Conservation (phyloP, 768 basidiomycete genomes). For the Russula griseocarnosa region DNA sequence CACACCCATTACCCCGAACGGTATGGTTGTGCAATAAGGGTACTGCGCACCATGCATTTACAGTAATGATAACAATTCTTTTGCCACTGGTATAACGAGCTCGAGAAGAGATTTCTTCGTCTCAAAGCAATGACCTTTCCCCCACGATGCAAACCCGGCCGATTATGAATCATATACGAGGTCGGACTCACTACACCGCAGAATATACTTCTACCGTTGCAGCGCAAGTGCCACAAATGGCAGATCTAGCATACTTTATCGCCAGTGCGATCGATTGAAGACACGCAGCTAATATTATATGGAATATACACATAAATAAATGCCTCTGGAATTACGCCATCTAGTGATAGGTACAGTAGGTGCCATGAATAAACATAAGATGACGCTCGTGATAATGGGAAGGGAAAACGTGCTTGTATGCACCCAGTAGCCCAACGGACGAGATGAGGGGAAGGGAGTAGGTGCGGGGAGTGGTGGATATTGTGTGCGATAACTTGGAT, state of each 20-base stretch:
- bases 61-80: too few species aligned
- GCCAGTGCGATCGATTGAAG: not conserved
- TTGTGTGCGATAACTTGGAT: slow-evolving; percentile 14
- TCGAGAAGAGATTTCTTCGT: not conserved
- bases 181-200: not conserved
- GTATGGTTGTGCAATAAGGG: not conserved
- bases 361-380: slow-evolving; percentile 26
- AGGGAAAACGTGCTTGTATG: not conserved
- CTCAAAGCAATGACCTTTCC: slow-evolving; percentile 12
- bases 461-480: not conserved
- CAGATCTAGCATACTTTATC: not conserved
- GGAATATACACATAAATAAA: slow-evolving; percentile 21
- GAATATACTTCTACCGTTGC: not conserved
- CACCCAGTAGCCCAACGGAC: slow-evolving; percentile 1
- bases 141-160: slow-evolving; percentile 21
- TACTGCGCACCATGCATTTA: not conserved
- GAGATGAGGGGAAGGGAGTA: not conserved
- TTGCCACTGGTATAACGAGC: too few species aligned
- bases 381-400: slow-evolving; percentile 12
- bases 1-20: not conserved
- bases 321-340: slow-evolving; percentile 22
- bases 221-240: not conserved
- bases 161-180: not conserved
- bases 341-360: slow-evolving; percentile 23
- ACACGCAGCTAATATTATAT: slow-evolving; percentile 18